Conservation (phyloP, 148 eudicot species). For the Chenopodium quinoa region DNA sequence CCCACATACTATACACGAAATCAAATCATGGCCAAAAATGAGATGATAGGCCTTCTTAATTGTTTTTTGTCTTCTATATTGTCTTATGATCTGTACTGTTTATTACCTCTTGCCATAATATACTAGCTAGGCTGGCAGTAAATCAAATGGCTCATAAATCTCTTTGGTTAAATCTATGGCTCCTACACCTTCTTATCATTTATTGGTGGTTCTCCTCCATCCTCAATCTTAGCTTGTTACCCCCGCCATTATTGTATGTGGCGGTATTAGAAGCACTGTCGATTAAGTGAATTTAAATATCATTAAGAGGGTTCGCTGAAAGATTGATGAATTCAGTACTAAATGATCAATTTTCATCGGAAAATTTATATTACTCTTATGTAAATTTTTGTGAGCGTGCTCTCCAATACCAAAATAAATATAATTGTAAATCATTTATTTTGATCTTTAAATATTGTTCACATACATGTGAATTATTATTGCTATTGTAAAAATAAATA, state of each 20-base stretch:
- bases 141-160: slow-evolving; percentile 4
- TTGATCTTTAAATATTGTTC: too few relatives aligned
- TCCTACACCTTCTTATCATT: background rate
- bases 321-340: too few relatives aligned
- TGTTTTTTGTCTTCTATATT: slow-evolving; percentile 19
- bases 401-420: too few relatives aligned
- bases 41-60: slow-evolving; percentile 11
- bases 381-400: too few relatives aligned
- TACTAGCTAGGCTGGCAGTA: background rate
- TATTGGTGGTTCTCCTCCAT: slow-evolving; percentile 3
- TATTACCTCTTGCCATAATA: background rate
- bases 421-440: too few relatives aligned
- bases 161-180: slow-evolving; percentile 11
- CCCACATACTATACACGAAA: background rate
- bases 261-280: background rate
- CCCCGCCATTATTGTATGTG: background rate
- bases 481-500: too few relatives aligned
- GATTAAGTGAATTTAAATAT: too few relatives aligned
- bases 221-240: background rate
- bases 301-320: too few relatives aligned
- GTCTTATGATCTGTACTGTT: background rate
- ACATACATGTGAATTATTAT: too few relatives aligned
- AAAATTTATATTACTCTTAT: too few relatives aligned
- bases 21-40: background rate
- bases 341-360: too few relatives aligned